Percentiles rank a stretch among this genome's conserved stretches.
Evolutionary conservation across 352 stramenopile genomes (phyloP).

Genomic region (Hyphochytrium catenoides): DNA sequence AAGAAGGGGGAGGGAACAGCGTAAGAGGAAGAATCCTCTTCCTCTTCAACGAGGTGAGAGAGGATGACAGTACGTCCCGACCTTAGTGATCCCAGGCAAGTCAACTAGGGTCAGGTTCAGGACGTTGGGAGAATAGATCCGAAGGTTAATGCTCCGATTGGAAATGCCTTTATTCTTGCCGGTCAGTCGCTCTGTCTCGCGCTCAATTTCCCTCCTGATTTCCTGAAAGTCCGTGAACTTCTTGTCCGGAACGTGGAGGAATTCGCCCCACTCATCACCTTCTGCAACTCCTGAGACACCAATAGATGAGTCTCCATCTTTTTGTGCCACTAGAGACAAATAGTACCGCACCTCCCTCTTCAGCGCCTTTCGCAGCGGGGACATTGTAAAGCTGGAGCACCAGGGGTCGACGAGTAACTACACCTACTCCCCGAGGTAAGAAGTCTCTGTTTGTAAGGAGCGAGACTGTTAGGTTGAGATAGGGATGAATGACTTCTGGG

Average conservation of each 20-base stretch:
- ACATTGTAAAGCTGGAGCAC: slow-evolving; percentile 95
- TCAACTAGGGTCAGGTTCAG: slow-evolving; percentile 98
- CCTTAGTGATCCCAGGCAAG: slow-evolving; percentile 91
- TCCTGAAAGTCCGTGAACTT: slow-evolving; percentile 91
- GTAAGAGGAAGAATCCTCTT: no score
- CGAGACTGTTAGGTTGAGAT: no score
- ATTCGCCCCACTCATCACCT: slow-evolving; percentile 88
- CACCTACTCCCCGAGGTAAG: slow-evolving; percentile 85
- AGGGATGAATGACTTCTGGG: no score
- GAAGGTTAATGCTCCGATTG: slow-evolving; percentile 95
- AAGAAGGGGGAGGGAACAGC: no score
- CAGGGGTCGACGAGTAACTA: slow-evolving; percentile 92
- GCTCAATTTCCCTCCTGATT: slow-evolving; percentile 91
- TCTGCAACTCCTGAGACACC: background rate
- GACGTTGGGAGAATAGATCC: slow-evolving; percentile 92
- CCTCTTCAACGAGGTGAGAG: no score
- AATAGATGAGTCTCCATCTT: slow-evolving; percentile 15
- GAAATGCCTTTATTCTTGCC: slow-evolving; percentile 93
- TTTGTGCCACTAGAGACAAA: slow-evolving; percentile 7
- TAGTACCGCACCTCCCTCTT: slow-evolving; percentile 9
- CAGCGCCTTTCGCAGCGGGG: slow-evolving; percentile 6
- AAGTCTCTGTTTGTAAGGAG: no score
- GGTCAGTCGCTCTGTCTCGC: slow-evolving; percentile 87
- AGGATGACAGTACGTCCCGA: slow-evolving; percentile 6
- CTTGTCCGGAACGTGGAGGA: slow-evolving; percentile 83